Conservation (phyloP, 768 basidiomycete species). For the Boletales sp. region DNA sequence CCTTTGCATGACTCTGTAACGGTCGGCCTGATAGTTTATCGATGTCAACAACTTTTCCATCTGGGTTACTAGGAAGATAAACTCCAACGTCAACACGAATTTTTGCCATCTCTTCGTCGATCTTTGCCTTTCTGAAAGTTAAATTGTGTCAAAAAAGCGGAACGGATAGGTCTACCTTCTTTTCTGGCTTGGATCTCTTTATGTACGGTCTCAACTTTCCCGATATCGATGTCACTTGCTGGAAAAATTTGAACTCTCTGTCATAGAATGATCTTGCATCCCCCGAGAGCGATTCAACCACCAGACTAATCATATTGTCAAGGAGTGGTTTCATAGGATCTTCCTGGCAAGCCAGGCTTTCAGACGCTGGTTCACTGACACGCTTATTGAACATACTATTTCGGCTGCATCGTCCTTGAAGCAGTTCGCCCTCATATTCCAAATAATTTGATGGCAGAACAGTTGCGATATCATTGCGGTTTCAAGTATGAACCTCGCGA, state of each 20-base stretch:
- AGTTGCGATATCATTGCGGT: constrained; percentile 95
- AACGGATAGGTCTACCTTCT: constrained; percentile 59
- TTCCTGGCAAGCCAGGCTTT: constrained; percentile 47
- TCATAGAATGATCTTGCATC: constrained; percentile 88
- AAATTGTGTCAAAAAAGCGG: not conserved
- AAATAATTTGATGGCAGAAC: constrained; percentile 99
- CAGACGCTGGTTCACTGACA: not conserved
- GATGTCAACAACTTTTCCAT: constrained; percentile 94
- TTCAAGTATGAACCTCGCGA: constrained; percentile 92
- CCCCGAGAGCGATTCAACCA: constrained; percentile 84
- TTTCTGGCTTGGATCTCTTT: constrained; percentile 92
- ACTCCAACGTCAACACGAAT: constrained; percentile 92
- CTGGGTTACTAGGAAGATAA: constrained; percentile 95
- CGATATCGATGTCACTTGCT: constrained; percentile 95
- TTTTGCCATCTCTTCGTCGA: constrained; percentile 99
- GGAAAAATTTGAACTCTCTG: constrained; percentile 93
- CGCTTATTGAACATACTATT: constrained; percentile 46
- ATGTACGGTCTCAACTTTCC: constrained; percentile 96
- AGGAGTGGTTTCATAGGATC: constrained; percentile 95
- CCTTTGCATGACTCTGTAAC: constrained; percentile 97
- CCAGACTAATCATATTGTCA: constrained; percentile 77
- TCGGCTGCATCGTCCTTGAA: constrained; percentile 89
- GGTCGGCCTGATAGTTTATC: constrained; percentile 96
- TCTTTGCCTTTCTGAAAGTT: constrained; percentile 69
- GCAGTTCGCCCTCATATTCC: constrained; percentile 99